Percentiles rank a stretch among this genome's conserved stretches.
Conservation (phyloP, 1,139 yeast genomes). For the Pichia sp. region DNA sequence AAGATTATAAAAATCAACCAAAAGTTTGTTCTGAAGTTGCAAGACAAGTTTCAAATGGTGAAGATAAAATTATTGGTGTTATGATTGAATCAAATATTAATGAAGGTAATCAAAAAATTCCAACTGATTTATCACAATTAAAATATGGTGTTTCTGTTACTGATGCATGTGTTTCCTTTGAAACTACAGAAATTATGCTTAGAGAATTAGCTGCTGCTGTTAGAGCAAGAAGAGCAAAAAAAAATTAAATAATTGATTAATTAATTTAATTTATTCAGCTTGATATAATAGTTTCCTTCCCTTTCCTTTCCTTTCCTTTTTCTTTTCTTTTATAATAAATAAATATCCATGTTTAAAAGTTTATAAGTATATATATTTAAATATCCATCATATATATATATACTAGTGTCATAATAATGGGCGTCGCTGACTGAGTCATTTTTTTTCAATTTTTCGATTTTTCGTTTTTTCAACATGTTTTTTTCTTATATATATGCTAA, state of each 20-base stretch:
- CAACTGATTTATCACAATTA: slow-evolving; percentile 63
- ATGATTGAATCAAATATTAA: slow-evolving; percentile 93
- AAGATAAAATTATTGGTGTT: slow-evolving; percentile 74
- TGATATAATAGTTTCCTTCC: no score
- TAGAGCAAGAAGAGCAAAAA: slow-evolving; percentile 57
- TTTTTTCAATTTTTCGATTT: no score
- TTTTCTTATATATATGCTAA: no score
- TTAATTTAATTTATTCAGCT: no score
- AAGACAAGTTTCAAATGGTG: slow-evolving; percentile 77
- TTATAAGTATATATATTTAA: no score
- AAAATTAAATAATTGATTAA: not conserved
- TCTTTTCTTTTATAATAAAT: not conserved
- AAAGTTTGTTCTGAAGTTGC: slow-evolving; percentile 74
- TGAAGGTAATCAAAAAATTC: slow-evolving; percentile 88
- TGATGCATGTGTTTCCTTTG: slow-evolving; percentile 95
- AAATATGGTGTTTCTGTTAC: slow-evolving; percentile 96
- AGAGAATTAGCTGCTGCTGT: slow-evolving; percentile 76
- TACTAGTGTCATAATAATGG: no score
- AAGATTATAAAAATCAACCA: slow-evolving; percentile 93
- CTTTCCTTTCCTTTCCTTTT: not conserved
- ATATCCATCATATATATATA: no score
- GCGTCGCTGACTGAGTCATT: no score
- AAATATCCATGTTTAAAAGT: no score
- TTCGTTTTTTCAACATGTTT: no score
- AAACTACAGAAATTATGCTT: slow-evolving; percentile 75